A percentile compares a stretch with the other conserved stretches of the same genome.
Conservation (phyloP, 2,329 filamentous ascomycete genomes). For the Talaromyces verruculosus region DNA sequence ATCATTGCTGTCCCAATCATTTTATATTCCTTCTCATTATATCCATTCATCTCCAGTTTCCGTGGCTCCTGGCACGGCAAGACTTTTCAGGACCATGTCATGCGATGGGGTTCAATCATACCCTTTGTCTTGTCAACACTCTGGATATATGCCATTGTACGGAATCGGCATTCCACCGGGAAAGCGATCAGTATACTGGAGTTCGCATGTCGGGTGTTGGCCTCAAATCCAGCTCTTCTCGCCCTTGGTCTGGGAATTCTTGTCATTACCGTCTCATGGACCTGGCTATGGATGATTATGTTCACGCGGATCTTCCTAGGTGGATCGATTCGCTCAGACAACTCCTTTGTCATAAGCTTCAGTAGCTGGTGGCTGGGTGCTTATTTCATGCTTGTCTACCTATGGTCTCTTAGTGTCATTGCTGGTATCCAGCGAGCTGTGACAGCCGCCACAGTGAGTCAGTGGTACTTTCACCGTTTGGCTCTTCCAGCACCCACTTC, state of each 20-base stretch:
- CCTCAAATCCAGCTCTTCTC: constrained; percentile 79
- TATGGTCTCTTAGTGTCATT: constrained; percentile 89
- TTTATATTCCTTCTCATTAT: constrained; percentile 84
- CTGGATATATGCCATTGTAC: constrained; percentile 82
- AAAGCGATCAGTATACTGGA: constrained; percentile 87
- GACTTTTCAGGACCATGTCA: constrained; percentile 79
- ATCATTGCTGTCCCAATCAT: constrained; percentile 82
- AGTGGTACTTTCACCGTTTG: constrained; percentile 98
- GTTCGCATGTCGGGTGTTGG: constrained; percentile 84
- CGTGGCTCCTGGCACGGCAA: constrained; percentile 71
- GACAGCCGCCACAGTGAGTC: constrained; percentile 90
- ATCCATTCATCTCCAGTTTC: constrained; percentile 87
- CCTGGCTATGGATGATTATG: constrained; percentile 95
- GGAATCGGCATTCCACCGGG: constrained; percentile 74
- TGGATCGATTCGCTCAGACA: constrained; percentile 67
- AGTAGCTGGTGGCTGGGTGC: constrained; percentile 95
- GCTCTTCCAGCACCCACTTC: constrained; percentile 74
- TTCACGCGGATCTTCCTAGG: constrained; percentile 93
- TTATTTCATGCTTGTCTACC: constrained; percentile 89
- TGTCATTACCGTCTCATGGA: constrained; percentile 76
- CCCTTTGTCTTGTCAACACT: constrained; percentile 70
- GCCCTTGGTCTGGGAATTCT: constrained; percentile 79
- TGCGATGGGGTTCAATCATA: constrained; percentile 82
- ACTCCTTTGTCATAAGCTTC: constrained; percentile 75
- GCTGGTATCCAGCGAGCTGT: constrained; percentile 86